A percentile compares a stretch with the other conserved stretches of the same genome.
These are phyloP conservation scores for Prunus salicina DNA, from an alignment of 306 rosid genomes.

Conservation along the genomic window DNA sequence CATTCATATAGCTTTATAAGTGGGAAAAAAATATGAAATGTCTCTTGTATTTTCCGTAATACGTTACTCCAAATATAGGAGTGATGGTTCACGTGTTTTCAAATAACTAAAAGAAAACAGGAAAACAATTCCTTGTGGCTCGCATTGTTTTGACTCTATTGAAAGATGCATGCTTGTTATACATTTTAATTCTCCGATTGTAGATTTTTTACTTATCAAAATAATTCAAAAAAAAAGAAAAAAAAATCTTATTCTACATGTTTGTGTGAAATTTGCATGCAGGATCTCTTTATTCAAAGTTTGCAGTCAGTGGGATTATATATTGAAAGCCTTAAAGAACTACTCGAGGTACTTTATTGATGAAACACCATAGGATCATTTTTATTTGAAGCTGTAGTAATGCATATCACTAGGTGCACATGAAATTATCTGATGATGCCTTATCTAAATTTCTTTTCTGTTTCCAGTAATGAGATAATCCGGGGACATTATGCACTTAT, in stretches of 20 bases:
- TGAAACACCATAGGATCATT: conserved; percentile 11
- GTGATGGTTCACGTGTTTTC: neutral
- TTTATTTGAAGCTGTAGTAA: conserved; percentile 9
- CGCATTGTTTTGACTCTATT: neutral
- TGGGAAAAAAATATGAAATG: too few relatives aligned
- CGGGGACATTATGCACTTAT: neutral
- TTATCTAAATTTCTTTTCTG: neutral
- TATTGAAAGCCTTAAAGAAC: conserved; percentile 46
- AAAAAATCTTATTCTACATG: conserved; percentile 20
- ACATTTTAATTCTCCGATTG: neutral
- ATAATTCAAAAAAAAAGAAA: neutral
- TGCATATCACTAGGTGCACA: conserved; percentile 3
- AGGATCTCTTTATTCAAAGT: conserved; percentile 78
- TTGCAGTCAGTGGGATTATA: conserved; percentile 73
- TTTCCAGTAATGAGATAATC: neutral
- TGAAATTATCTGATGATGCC: neutral
- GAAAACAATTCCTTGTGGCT: neutral
- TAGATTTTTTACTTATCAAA: neutral
- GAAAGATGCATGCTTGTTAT: neutral
- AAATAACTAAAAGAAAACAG: neutral
- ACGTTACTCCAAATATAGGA: neutral
- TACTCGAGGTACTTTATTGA: conserved; percentile 65
- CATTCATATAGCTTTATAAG: neutral
- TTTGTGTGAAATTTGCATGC: conserved; percentile 36
- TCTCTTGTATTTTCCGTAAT: neutral